Evolutionary conservation across 345 rosid species (phyloP).

Genomic region (Ceriops tagal): DNA sequence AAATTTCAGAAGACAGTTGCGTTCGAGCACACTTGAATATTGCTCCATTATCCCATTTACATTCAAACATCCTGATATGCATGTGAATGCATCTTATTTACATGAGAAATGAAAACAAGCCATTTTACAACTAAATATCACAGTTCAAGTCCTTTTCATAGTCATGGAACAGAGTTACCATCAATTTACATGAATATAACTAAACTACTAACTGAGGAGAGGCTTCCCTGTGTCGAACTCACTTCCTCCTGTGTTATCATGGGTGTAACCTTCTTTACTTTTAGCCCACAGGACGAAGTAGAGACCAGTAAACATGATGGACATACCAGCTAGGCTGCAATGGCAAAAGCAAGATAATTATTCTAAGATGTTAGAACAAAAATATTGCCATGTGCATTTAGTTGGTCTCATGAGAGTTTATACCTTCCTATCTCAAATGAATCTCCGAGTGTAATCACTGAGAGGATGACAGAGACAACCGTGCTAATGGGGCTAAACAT

Average conservation of each 20-base stretch:
- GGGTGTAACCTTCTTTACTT: slow-evolving; percentile 56
- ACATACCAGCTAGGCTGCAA: slow-evolving; percentile 80
- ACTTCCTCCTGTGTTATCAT: slow-evolving; percentile 31
- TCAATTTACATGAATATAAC: neutral
- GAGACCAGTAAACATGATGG: slow-evolving; percentile 71
- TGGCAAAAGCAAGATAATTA: neutral
- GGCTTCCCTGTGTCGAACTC: slow-evolving; percentile 59
- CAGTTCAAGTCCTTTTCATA: neutral
- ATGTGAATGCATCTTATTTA: neutral
- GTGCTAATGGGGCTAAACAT: slow-evolving; percentile 83
- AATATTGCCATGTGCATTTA: too few species aligned
- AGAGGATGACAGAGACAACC: slow-evolving; percentile 53
- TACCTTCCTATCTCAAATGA: slow-evolving; percentile 67
- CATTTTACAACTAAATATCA: neutral
- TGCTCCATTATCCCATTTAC: too few species aligned
- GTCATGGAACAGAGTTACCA: neutral
- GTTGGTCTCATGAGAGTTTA: neutral
- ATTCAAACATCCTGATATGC: too few species aligned
- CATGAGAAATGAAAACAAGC: neutral
- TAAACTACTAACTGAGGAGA: slow-evolving; percentile 48
- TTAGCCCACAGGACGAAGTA: slow-evolving; percentile 91
- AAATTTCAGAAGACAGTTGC: too few species aligned
- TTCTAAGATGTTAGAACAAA: too few species aligned
- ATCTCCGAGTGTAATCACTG: slow-evolving; percentile 60
- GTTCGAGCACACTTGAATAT: too few species aligned